Percentiles rank a stretch among this genome's conserved stretches.
These are phyloP conservation scores for Epipyxis sp. DNA, from an alignment of 108 stramenopile species.

Conservation along the genomic window DNA sequence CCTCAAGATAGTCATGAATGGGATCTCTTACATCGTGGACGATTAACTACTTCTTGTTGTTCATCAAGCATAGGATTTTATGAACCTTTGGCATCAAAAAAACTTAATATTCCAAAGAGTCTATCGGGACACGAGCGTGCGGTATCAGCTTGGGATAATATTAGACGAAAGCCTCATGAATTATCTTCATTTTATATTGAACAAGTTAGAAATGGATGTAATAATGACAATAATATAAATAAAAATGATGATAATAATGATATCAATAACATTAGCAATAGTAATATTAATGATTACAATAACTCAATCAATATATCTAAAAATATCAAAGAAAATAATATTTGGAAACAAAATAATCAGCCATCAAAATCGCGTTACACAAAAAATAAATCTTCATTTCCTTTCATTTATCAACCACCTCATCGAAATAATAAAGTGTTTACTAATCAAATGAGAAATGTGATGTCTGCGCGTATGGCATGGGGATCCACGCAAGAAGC, in stretches of 20 bases:
- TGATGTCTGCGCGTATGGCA: neutral
- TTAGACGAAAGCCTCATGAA: constrained; percentile 1
- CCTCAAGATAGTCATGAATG: neutral
- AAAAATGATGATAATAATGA: neutral
- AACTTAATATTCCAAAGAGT: neutral
- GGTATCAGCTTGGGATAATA: neutral
- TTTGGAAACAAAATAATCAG: neutral
- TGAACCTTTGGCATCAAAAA: neutral
- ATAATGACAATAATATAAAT: too few species aligned
- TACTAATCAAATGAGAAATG: neutral
- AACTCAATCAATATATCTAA: neutral
- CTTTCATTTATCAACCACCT: neutral
- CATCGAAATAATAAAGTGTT: too few species aligned
- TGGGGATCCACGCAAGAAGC: constrained; percentile 1
- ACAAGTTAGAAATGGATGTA: neutral
- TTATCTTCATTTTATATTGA: neutral
- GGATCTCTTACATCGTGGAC: neutral
- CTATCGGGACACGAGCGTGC: neutral
- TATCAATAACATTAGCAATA: neutral
- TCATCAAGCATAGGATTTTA: neutral
- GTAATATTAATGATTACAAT: neutral
- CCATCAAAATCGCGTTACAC: too few species aligned
- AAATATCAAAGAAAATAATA: neutral
- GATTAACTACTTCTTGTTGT: constrained; percentile 1
- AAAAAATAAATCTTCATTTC: too few species aligned